Conservation (phyloP, 2,329 filamentous ascomycete species). For the Penicillium carneum region DNA sequence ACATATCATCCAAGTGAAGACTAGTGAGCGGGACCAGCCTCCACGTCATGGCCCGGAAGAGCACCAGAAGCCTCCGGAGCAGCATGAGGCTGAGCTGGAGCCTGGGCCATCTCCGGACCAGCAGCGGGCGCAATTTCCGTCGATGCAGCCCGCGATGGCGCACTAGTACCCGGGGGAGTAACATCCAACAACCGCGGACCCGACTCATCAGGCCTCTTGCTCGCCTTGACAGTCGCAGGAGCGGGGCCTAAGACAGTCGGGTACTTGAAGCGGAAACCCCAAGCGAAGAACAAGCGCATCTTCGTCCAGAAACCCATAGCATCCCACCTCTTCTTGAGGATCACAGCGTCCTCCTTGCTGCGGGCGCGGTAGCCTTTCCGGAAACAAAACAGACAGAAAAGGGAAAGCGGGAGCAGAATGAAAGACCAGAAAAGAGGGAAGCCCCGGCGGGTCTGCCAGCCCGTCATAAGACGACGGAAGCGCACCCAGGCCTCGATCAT, state of each 20-base stretch:
- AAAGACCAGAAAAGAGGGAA: conserved; percentile 42
- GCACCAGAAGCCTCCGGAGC: conserved; percentile 14
- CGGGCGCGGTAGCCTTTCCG: conserved; percentile 42
- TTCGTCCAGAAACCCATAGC: conserved; percentile 37
- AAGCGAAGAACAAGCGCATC: conserved; percentile 38
- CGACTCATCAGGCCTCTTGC: conserved; percentile 33
- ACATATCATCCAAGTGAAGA: background rate
- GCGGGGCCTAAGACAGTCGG: conserved; percentile 41
- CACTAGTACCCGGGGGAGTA: conserved; percentile 14
- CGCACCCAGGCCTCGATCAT: conserved; percentile 43
- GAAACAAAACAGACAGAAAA: conserved; percentile 36
- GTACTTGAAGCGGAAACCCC: conserved; percentile 44
- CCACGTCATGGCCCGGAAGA: conserved; percentile 5
- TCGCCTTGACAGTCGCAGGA: conserved; percentile 31
- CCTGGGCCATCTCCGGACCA: conserved; percentile 21
- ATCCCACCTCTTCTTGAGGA: conserved; percentile 39
- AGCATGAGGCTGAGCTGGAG: background rate
- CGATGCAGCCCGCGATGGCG: conserved; percentile 7
- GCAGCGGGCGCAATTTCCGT: background rate
- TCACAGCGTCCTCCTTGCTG: conserved; percentile 36
- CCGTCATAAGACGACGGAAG: conserved; percentile 45
- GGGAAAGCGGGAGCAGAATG: conserved; percentile 32
- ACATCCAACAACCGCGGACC: conserved; percentile 25
- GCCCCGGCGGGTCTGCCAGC: conserved; percentile 46
- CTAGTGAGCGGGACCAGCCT: conserved; percentile 24